Percentiles rank a stretch among this genome's conserved stretches.
phyloP scores from a whole-genome alignment of 2,329 filamentous ascomycete genomes.

The Exophiala oligosperma region DNA sequence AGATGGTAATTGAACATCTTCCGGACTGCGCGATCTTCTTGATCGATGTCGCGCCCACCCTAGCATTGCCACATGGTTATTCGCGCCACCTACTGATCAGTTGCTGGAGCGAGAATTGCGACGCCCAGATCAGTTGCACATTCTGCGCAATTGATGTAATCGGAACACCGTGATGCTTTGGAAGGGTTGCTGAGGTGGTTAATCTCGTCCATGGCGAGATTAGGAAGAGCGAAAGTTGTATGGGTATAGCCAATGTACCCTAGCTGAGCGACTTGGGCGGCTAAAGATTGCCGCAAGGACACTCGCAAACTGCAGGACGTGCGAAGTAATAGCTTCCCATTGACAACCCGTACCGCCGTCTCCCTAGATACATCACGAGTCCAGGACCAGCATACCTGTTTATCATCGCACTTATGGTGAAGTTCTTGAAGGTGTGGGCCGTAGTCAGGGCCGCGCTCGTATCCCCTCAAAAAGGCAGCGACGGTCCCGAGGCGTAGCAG shows the following conservation, averaged over 20 bases:
- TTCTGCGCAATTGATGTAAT: conserved; percentile 7
- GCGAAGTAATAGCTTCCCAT: conserved; percentile 6
- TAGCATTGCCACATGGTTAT: conserved; percentile 9
- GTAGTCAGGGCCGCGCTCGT: conserved; percentile 11
- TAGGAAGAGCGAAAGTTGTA: not conserved
- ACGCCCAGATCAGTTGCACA: conserved; percentile 12
- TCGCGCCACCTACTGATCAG: not conserved
- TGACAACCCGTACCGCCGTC: conserved; percentile 2
- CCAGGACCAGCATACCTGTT: not conserved
- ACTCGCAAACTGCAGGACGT: conserved; percentile 1
- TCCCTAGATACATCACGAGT: conserved; percentile 1
- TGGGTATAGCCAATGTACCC: conserved; percentile 3
- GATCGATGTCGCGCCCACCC: conserved; percentile 8
- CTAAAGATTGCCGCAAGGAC: conserved; percentile 3
- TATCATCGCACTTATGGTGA: conserved; percentile 1
- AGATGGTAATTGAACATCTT: not conserved
- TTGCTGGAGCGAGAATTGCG: not conserved
- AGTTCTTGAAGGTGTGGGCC: conserved; percentile 13
- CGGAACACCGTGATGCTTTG: conserved; percentile 2
- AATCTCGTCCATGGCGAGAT: conserved; percentile 9
- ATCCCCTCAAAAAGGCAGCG: conserved; percentile 9
- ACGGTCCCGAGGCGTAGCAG: not conserved
- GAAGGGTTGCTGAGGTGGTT: not conserved
- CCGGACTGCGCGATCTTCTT: not conserved
- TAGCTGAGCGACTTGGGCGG: not conserved